Base-by-base conservation (phyloP, 345 rosid species). In the Geranium brycei region DNA sequence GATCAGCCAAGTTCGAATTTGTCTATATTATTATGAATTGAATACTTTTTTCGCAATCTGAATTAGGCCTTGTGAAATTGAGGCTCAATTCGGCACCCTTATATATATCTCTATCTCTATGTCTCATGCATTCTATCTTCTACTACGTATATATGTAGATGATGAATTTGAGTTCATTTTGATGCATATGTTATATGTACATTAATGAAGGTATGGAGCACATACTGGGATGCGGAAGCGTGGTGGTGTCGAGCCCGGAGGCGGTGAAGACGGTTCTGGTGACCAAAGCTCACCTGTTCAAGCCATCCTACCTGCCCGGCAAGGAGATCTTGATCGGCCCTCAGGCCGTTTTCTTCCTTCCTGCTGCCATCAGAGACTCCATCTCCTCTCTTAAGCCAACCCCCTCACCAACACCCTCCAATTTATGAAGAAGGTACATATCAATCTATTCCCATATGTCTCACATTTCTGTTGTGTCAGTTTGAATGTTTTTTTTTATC, bases 251-350 rank as follows among this genome's bases (percentile, higher is more conserved):
- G 3, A 84, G 90, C 72, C 88, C 97, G 0, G 96, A 88, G 31
- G 95, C 93, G 17, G 91, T 88, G 0, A 86, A 80, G 75, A 83
- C 85, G 32, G 96, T 91, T 13, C 87, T 88, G 0, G 84, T 73
- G 3, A 91, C 89, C 0, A 79, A 69, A 61, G 72, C 93, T 19
- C 76, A 86, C 68, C 87, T 91, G 58, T 91, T 91, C 77, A 88
- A 91, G 72, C 97, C 97, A 3, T 86, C 93, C 60, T 91, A 85
- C 60, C 97, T 96, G 0, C 89, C 87, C 2, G 88, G 93, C 62
- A 91, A 91, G 75, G 97, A 91, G 78, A 83, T 87, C 81, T 85
- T 88, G 88, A 18, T 91, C 0, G 97, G 97, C 17, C 83, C 78
- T 67, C 83, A 86, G 72, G 96, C 93, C 56, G 81, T 91, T 65